Evolutionary conservation across 176 grass and related monocot species (phyloP).

Genomic region (barley (Hordeum vulgare)): MorexV3_pseudomolecules_assembly NC_058522.1:580809805-580810304

Average conservation of each 20-base stretch:
- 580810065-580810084: background rate
- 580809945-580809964: background rate
- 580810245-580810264: background rate
- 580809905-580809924: too few relatives aligned
- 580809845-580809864: too few relatives aligned
- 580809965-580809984: background rate
- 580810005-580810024: background rate
- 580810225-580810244: background rate
- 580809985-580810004: constrained; percentile 2
- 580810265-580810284: background rate
- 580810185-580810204: background rate
- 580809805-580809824: too few relatives aligned
- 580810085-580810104: background rate
- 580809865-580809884: too few relatives aligned
- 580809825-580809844: too few relatives aligned
- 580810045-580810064: background rate
- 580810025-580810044: constrained; percentile 1
- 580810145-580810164: background rate
- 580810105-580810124: background rate
- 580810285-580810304: background rate
- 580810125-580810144: background rate
- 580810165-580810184: background rate
- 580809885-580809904: too few relatives aligned
- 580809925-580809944: too few relatives aligned
- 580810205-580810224: background rate